Percentiles rank a stretch among this genome's conserved stretches.
Conservation (phyloP, 2,329 filamentous ascomycete species). For the Blumeria graminis region DNA sequence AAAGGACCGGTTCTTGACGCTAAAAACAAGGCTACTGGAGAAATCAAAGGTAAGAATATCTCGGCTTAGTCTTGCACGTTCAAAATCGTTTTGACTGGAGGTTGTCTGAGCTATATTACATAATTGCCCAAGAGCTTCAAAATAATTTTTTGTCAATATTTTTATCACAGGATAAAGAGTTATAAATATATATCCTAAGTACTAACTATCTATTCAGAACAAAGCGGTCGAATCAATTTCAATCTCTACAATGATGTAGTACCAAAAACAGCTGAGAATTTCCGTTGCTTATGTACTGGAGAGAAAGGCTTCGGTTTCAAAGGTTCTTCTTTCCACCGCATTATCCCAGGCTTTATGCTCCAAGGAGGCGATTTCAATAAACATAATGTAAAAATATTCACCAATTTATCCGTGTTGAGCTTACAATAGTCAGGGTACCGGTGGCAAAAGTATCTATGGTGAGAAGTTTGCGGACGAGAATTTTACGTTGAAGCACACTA, state of each 20-base stretch:
- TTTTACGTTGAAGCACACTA: constrained; percentile 51
- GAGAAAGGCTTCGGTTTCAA: constrained; percentile 67
- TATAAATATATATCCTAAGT: not conserved
- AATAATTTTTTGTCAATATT: not conserved
- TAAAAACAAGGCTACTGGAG: constrained; percentile 27
- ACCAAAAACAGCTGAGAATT: constrained; percentile 91
- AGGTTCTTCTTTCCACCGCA: constrained; percentile 71
- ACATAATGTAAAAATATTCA: constrained; percentile 44
- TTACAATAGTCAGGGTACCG: constrained; percentile 34
- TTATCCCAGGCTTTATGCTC: constrained; percentile 86
- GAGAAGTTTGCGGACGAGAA: constrained; percentile 91
- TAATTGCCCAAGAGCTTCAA: not conserved
- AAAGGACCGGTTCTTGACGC: constrained; percentile 45
- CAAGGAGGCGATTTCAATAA: constrained; percentile 92
- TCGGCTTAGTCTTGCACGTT: not conserved
- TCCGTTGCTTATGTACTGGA: constrained; percentile 70
- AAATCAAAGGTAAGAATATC: constrained; percentile 31
- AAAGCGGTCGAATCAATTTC: constrained; percentile 62
- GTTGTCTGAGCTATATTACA: not conserved
- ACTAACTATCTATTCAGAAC: constrained; percentile 20
- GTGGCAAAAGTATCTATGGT: constrained; percentile 84
- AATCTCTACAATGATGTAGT: constrained; percentile 59
- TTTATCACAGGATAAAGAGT: not conserved
- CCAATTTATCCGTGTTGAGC: constrained; percentile 4
- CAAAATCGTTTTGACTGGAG: not conserved